A percentile compares a stretch with the other conserved stretches of the same genome.
These are phyloP conservation scores for Pichia sp. DNA, from an alignment of 1,139 yeast species.

Conservation along the genomic window DNA sequence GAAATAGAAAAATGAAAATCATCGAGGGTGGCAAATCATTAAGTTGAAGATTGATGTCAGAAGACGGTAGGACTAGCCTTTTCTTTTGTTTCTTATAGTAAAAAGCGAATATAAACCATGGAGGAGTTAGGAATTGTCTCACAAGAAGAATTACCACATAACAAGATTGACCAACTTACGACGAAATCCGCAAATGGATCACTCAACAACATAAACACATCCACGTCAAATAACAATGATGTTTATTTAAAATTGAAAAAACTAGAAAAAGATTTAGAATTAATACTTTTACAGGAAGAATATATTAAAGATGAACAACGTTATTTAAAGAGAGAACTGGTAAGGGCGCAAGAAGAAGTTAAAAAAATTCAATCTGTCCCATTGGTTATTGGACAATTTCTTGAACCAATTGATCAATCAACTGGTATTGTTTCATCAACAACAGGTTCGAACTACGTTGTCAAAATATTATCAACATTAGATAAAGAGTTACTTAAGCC, in stretches of 20 bases:
- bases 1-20: background rate
- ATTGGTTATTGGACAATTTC: slow-evolving; percentile 92
- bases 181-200: slow-evolving; percentile 6
- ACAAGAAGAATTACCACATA: slow-evolving; percentile 20
- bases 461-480: slow-evolving; percentile 84
- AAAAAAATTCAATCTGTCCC: slow-evolving; percentile 97
- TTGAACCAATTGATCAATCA: slow-evolving; percentile 95
- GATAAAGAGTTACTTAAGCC: slow-evolving; percentile 94
- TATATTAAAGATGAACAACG: slow-evolving; percentile 97
- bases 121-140: slow-evolving; percentile 54
- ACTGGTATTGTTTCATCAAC: slow-evolving; percentile 97
- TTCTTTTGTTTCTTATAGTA: background rate
- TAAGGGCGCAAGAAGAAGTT: slow-evolving; percentile 97
- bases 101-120: slow-evolving; percentile 33
- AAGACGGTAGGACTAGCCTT: background rate
- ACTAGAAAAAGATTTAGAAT: slow-evolving; percentile 82
- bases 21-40: background rate
- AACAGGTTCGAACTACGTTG: slow-evolving; percentile 96
- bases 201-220: background rate
- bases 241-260: slow-evolving; percentile 79
- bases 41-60: background rate
- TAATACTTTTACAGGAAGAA: slow-evolving; percentile 82
- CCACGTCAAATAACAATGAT: slow-evolving; percentile 37
- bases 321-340: slow-evolving; percentile 85
- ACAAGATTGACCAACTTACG: slow-evolving; percentile 12